Base-by-base conservation (phyloP, 495 filamentous ascomycete genomes). In the Podospora conica region DNA sequence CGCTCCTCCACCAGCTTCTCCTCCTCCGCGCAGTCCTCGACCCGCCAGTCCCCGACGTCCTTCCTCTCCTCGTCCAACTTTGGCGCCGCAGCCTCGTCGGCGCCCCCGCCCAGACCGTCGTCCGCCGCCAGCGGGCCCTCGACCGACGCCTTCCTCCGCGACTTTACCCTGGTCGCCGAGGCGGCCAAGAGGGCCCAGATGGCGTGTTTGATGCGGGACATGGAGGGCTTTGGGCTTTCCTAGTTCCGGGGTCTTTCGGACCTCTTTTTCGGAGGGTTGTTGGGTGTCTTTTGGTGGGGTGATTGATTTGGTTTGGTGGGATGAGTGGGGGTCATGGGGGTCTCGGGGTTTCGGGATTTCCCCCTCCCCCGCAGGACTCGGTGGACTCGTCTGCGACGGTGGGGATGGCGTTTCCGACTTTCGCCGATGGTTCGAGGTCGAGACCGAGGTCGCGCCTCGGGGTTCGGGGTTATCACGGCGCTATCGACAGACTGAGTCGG, bases 121-220 rank as follows among this genome's bases (percentile, higher is more conserved):
- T 48, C 40, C 1, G 40, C 40, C 6, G 40, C 40, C 40, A 77
- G 77, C 68, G 71, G 70, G 65, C 72, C 66, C 28, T 83, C 68
- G 77, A 86, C 91, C 75, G 75, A 86, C 76, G 59, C 84, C 71
- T 92, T 89, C 74, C 78, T 93, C 60, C 85, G 87, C 66, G 90
- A 96, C 76, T 91, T 91, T 74, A 93, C 83, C 60, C 83, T 98
- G 23, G 86, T 98, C 15, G 93, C 93, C n/a, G 94, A 98, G 78
- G 94, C 94, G 3, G 94, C 92, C 60, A 96, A 96, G 74, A 85
- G 94, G 55, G 94, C 94, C 9, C 91, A 96, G 78, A 89, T 96
- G 83, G 90, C 90, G 8, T 85, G 91, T 65, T 74, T 97, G 66
- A 89, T 92, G 85, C 82, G 94, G 63, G 94, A 97, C 77, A 77